Conservation (phyloP, 78 protist genomes). For the Fonticula alba region DNA sequence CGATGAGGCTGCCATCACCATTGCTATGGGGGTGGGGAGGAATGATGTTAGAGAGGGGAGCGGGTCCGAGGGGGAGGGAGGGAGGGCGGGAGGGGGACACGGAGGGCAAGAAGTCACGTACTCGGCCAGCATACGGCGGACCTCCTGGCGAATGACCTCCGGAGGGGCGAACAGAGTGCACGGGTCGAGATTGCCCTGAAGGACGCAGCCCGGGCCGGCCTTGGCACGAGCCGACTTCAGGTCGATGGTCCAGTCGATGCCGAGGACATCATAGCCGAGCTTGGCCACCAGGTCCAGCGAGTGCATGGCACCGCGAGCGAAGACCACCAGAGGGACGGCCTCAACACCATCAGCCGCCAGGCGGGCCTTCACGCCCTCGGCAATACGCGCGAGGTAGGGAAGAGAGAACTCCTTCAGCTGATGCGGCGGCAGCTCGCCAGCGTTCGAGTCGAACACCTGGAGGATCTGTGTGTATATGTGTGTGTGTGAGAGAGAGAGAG, state of each 20-base stretch:
- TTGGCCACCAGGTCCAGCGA: slow-evolving; percentile 20
- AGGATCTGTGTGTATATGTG: background rate
- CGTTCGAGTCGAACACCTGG: slow-evolving; percentile 70
- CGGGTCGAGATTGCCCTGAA: slow-evolving; percentile 76
- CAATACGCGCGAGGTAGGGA: slow-evolving; percentile 39
- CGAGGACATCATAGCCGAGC: slow-evolving; percentile 25
- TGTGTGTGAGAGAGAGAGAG: no score
- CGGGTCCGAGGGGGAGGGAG: no score
- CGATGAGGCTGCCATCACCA: no score
- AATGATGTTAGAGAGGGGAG: no score
- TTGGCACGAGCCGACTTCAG: slow-evolving; percentile 21
- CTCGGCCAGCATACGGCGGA: slow-evolving; percentile 18
- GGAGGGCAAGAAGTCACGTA: no score
- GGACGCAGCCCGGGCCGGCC: slow-evolving; percentile 4
- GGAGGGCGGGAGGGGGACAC: no score
- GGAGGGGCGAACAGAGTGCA: slow-evolving; percentile 29
- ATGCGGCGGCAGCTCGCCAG: slow-evolving; percentile 50
- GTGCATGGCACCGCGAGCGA: slow-evolving; percentile 32
- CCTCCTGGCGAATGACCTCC: slow-evolving; percentile 15
- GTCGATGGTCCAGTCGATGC: slow-evolving; percentile 57
- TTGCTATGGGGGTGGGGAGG: no score
- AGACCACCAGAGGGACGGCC: slow-evolving; percentile 46
- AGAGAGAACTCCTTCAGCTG: slow-evolving; percentile 20
- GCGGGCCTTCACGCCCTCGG: slow-evolving; percentile 15
- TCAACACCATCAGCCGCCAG: slow-evolving; percentile 12